Percentiles rank a stretch among this genome's conserved stretches.
These are phyloP conservation scores for Wallemia ichthyophaga DNA, from an alignment of 1,284 basidiomycete species.

Conservation along the genomic window DNA sequence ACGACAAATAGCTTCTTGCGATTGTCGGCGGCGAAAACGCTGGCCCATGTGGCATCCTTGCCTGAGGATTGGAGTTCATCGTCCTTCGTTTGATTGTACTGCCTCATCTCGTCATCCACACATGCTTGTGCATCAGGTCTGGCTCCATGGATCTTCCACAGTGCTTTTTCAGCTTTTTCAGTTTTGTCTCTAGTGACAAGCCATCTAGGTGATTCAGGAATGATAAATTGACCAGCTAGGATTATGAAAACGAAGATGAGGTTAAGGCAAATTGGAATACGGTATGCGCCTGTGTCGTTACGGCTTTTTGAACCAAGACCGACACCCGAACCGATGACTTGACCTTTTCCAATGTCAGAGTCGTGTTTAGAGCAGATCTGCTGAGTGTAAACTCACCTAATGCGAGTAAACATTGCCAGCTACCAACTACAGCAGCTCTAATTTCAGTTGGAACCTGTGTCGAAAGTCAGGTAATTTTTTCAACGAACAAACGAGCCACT, in stretches of 20 bases:
- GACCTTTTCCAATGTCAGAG: too few relatives aligned
- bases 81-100: slow-evolving; percentile 16
- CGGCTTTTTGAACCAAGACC: slow-evolving; percentile 13
- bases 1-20: slow-evolving; percentile 15
- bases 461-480: background rate
- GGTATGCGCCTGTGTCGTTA: slow-evolving; percentile 11
- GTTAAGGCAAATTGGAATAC: slow-evolving; percentile 19
- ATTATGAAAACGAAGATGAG: slow-evolving; percentile 16
- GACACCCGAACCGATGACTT: slow-evolving; percentile 19
- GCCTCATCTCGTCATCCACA: slow-evolving; percentile 14
- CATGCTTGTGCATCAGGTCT: slow-evolving; percentile 15
- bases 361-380: too few relatives aligned
- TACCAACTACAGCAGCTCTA: background rate
- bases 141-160: slow-evolving; percentile 16
- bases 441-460: background rate
- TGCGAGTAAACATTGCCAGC: slow-evolving; percentile 20
- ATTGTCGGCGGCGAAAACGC: slow-evolving; percentile 12
- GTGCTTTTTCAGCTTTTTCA: slow-evolving; percentile 16
- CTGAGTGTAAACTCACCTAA: too few relatives aligned
- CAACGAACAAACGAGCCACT: background rate
- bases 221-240: slow-evolving; percentile 13
- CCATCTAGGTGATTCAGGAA: slow-evolving; percentile 18
- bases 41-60: slow-evolving; percentile 15
- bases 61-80: slow-evolving; percentile 15
- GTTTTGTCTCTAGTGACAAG: slow-evolving; percentile 16